A percentile compares a stretch with the other conserved stretches of the same genome.
phyloP scores from a whole-genome alignment of 768 basidiomycete genomes.

The Leccinum barrowsii region DNA sequence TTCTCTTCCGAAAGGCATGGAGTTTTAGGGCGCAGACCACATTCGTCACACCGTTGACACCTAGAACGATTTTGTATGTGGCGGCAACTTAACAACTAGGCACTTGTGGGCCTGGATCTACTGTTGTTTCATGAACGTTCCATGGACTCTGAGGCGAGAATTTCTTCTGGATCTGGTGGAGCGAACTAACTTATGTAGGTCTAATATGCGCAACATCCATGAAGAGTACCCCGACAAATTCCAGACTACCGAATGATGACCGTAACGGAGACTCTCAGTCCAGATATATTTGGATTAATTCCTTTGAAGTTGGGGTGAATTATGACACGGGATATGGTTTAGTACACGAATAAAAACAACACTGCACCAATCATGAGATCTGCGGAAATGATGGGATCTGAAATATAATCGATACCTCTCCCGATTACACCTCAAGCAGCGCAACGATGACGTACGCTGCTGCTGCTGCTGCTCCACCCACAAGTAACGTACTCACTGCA shows the following conservation, averaged over 20 bases:
- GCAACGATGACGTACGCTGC: conserved; percentile 62
- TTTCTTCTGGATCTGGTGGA: too few relatives aligned
- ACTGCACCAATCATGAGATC: background rate
- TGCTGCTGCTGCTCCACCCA: conserved; percentile 88
- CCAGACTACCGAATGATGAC: conserved; percentile 3
- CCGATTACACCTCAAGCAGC: conserved; percentile 36
- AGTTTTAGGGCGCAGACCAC: background rate
- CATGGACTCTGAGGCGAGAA: background rate
- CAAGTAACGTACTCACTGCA: conserved; percentile 79
- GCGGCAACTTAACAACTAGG: background rate
- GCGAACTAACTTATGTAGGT: background rate
- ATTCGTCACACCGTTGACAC: background rate
- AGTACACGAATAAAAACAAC: background rate
- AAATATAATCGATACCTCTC: background rate
- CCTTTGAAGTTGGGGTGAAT: background rate
- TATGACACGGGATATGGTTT: conserved; percentile 4
- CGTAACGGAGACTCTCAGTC: background rate
- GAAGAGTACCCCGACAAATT: conserved; percentile 3
- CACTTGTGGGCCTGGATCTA: too few relatives aligned
- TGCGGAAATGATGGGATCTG: background rate
- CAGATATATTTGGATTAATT: background rate
- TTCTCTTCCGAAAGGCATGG: background rate
- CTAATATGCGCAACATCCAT: background rate
- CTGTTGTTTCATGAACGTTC: background rate
- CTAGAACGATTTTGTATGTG: background rate